phyloP scores from a whole-genome alignment of 176 grass and related monocot species.

The Melocanna baccifera region DNA sequence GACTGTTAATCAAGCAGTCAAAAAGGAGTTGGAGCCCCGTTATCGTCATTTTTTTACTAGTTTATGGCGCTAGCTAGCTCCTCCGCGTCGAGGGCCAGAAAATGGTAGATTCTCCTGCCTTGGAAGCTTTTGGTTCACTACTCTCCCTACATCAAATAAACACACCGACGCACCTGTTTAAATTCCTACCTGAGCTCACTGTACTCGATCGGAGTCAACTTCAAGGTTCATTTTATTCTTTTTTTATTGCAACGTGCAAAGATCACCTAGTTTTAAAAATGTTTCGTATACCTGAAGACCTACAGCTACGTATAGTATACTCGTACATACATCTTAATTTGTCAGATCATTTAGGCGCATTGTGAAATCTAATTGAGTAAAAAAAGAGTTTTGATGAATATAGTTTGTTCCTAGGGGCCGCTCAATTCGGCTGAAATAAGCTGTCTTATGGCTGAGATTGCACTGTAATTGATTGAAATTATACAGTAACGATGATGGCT shows the following conservation, averaged over 20 bases:
- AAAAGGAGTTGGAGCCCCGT: not conserved
- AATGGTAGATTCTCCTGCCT: not conserved
- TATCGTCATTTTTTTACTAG: not conserved
- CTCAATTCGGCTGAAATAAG: too few species aligned
- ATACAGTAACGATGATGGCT: too few species aligned
- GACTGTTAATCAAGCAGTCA: not conserved
- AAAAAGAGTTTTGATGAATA: not conserved
- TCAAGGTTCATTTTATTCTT: not conserved
- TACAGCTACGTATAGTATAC: not conserved
- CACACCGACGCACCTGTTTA: not conserved
- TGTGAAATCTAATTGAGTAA: not conserved
- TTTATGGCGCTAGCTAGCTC: not conserved
- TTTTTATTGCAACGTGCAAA: not conserved
- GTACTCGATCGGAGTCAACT: not conserved
- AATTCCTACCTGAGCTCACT: not conserved
- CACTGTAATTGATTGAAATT: too few species aligned
- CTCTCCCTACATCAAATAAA: not conserved
- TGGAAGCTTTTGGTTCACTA: not conserved
- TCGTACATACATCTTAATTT: not conserved
- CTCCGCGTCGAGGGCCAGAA: not conserved
- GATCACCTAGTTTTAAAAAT: not conserved
- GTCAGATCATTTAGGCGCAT: not conserved
- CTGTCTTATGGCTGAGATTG: too few species aligned
- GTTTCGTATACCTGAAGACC: not conserved
- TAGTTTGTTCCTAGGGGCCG: not conserved